A percentile compares a stretch with the other conserved stretches of the same genome.
These are phyloP conservation scores for Pleurotus giganteus DNA, from an alignment of 768 basidiomycete species.

Conservation along the genomic window DNA sequence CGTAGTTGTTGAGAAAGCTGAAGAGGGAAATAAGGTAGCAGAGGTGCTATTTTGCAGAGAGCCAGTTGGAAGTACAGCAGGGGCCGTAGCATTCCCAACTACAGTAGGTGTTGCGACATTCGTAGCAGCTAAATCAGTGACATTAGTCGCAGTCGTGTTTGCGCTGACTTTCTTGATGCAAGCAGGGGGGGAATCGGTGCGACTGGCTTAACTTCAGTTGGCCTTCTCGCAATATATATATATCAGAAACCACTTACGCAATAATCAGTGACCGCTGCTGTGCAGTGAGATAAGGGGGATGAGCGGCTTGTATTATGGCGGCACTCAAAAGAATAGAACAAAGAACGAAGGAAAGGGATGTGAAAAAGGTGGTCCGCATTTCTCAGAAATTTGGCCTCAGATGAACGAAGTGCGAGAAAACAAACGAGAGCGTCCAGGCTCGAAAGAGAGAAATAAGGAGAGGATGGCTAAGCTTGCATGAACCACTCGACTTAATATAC, in stretches of 20 bases:
- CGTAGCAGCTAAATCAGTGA: constrained; percentile 11
- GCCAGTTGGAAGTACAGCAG: neutral
- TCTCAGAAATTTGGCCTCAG: constrained; percentile 1
- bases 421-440: constrained; percentile 34
- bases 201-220: constrained; percentile 18
- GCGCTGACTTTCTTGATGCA: constrained; percentile 22
- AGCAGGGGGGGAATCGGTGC: constrained; percentile 29
- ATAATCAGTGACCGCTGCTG: constrained; percentile 9
- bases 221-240: neutral
- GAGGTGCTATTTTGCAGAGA: neutral
- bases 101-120: constrained; percentile 15
- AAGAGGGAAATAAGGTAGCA: neutral
- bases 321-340: constrained; percentile 27
- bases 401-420: constrained; percentile 16
- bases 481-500: neutral
- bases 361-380: constrained; percentile 29
- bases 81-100: constrained; percentile 4
- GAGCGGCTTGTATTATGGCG: constrained; percentile 26
- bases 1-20: neutral
- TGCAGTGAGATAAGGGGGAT: constrained; percentile 31
- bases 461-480: neutral
- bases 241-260: neutral
- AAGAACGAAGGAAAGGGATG: constrained; percentile 27
- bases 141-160: constrained; percentile 20
- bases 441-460: constrained; percentile 23